Conservation (phyloP, 2,329 filamentous ascomycete genomes). For the Pseudohalonectria lignicola region DNA sequence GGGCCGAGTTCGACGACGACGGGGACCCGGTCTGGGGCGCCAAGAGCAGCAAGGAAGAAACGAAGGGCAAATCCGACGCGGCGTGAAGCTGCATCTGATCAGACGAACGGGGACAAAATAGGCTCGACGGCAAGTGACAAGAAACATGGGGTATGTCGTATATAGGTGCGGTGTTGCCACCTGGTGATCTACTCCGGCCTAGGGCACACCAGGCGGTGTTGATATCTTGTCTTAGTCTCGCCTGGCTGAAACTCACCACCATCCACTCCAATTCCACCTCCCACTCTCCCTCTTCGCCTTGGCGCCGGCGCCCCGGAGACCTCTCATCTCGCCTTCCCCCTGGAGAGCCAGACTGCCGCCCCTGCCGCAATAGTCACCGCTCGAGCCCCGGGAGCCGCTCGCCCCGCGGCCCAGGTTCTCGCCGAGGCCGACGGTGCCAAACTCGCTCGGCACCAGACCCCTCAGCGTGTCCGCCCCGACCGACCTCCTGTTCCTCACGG, state of each 20-base stretch:
- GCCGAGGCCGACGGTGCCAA: too few relatives aligned
- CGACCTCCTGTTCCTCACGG: constrained; percentile 5
- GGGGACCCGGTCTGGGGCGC: constrained; percentile 59
- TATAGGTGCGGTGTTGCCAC: too few relatives aligned
- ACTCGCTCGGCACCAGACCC: constrained; percentile 6
- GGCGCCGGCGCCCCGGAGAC: neutral
- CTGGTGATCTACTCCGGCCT: too few relatives aligned
- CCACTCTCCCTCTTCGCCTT: constrained; percentile 1
- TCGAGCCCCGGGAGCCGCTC: neutral
- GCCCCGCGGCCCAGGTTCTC: too few relatives aligned
- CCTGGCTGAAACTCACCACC: too few relatives aligned
- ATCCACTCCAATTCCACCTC: constrained; percentile 12
- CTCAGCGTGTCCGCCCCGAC: constrained; percentile 9
- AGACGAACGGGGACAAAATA: too few relatives aligned
- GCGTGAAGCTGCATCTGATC: too few relatives aligned
- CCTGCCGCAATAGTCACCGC: neutral
- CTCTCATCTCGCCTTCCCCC: neutral
- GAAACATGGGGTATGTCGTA: too few relatives aligned
- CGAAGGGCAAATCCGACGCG: too few relatives aligned
- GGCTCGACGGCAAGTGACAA: too few relatives aligned
- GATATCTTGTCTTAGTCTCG: too few relatives aligned
- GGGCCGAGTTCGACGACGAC: constrained; percentile 80
- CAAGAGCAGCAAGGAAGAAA: neutral
- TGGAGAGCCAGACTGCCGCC: neutral
- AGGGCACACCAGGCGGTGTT: too few relatives aligned